Conservation (phyloP, 306 rosid species). For the Casuarina equisetifolia region DNA sequence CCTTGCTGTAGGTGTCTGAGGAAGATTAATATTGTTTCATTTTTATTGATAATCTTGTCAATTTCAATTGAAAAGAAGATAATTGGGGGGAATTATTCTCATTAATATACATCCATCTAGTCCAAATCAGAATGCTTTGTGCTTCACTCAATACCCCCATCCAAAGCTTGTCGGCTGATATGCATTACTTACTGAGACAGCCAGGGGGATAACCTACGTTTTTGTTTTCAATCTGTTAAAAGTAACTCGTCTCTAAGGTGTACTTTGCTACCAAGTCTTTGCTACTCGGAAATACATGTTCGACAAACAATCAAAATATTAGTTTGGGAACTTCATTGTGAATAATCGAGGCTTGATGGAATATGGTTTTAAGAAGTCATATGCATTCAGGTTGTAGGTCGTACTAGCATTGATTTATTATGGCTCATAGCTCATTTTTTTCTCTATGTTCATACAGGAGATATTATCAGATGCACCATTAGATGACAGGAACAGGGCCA, state of each 20-base stretch:
- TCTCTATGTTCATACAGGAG: conserved; percentile 55
- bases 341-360: conserved; percentile 12
- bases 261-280: background rate
- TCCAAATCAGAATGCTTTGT: background rate
- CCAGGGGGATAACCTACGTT: background rate
- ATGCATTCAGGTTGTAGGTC: conserved; percentile 2
- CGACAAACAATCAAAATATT: background rate
- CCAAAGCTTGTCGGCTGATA: background rate
- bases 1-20: background rate
- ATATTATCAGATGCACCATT: conserved; percentile 71
- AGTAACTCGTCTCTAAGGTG: background rate
- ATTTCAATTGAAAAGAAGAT: background rate
- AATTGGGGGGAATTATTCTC: background rate
- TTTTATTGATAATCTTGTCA: background rate
- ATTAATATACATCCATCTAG: background rate
- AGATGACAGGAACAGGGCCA: conserved; percentile 61
- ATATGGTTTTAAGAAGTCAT: background rate
- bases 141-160: background rate
- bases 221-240: background rate
- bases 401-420: conserved; percentile 26
- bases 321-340: conserved; percentile 7
- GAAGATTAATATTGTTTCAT: background rate
- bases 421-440: conserved; percentile 27
- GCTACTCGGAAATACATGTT: background rate
- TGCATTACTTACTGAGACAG: background rate